Evolutionary conservation across 1,139 yeast genomes (phyloP).

Genomic region (Pichia sp.): DNA sequence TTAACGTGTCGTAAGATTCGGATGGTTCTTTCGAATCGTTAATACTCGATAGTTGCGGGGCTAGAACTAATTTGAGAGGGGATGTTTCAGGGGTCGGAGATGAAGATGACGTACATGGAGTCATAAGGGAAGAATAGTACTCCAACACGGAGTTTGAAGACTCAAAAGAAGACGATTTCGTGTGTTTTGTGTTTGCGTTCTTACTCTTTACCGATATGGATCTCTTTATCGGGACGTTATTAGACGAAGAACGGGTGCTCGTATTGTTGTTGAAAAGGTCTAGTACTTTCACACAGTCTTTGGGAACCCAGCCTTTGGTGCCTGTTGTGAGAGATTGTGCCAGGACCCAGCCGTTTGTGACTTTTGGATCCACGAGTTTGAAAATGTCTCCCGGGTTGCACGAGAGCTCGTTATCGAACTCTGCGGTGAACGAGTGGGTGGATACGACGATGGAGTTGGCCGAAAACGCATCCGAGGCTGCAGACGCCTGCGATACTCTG

Average conservation of each 20-base stretch:
- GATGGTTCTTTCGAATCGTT: conserved; percentile 32
- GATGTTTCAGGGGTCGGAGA: neutral
- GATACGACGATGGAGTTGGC: conserved; percentile 28
- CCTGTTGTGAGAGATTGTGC: conserved; percentile 62
- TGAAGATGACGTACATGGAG: neutral
- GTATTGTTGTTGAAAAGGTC: conserved; percentile 21
- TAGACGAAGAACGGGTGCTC: too few species aligned
- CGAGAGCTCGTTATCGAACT: conserved; percentile 52
- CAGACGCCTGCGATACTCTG: neutral
- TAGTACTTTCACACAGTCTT: conserved; percentile 50
- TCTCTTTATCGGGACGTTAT: too few species aligned
- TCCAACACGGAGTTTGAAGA: conserved; percentile 4
- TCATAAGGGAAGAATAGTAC: conserved; percentile 2
- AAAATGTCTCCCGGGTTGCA: conserved; percentile 54
- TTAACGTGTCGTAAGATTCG: neutral
- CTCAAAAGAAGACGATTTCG: neutral
- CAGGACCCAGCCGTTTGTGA: conserved; percentile 57
- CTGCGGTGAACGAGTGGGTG: conserved; percentile 51
- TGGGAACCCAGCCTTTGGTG: conserved; percentile 61
- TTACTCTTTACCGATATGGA: too few species aligned
- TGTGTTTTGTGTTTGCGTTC: neutral
- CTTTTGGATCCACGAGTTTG: conserved; percentile 39
- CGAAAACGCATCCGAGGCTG: neutral
- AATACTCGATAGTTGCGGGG: neutral
- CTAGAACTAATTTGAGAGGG: neutral